Conservation (phyloP, 228 moss, liverwort and hornwort species). For the Sphagnum fallax region DNA sequence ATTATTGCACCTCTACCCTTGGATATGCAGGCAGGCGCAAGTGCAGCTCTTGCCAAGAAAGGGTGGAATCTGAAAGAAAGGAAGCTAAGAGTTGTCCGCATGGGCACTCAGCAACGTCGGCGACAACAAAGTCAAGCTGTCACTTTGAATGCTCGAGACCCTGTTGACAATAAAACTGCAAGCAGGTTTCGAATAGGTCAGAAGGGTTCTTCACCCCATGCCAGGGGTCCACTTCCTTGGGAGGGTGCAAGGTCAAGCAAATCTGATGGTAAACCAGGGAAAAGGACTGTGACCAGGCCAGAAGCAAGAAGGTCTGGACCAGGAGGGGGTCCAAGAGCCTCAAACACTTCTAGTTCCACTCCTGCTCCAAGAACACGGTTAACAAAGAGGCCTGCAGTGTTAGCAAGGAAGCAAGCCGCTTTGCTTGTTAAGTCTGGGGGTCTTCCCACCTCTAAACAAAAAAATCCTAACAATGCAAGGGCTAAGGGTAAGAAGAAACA, state of each 20-base stretch:
- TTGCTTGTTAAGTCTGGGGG: constrained; percentile 37
- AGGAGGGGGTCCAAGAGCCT: constrained; percentile 20
- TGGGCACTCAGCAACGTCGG: constrained; percentile 51
- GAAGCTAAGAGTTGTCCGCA: constrained; percentile 60
- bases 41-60: constrained; percentile 56
- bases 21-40: constrained; percentile 57
- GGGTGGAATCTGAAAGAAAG: constrained; percentile 62
- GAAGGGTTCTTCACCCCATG: constrained; percentile 18
- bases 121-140: constrained; percentile 11
- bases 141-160: constrained; percentile 5
- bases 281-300: constrained; percentile 18
- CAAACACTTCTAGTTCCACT: constrained; percentile 12
- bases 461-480: constrained; percentile 27
- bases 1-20: neutral
- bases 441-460: constrained; percentile 11
- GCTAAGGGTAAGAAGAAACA: constrained; percentile 46
- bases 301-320: constrained; percentile 16
- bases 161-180: constrained; percentile 9
- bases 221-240: constrained; percentile 62
- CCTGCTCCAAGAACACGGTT: constrained; percentile 26
- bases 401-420: constrained; percentile 74
- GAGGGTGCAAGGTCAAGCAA: constrained; percentile 75
- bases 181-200: constrained; percentile 26
- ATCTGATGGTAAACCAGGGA: constrained; percentile 63
- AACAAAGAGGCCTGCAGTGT: constrained; percentile 69